Percentiles rank a stretch among this genome's conserved stretches.
Conservation (phyloP, 495 filamentous ascomycete genomes). For the Polyplosphaeria fusca region DNA sequence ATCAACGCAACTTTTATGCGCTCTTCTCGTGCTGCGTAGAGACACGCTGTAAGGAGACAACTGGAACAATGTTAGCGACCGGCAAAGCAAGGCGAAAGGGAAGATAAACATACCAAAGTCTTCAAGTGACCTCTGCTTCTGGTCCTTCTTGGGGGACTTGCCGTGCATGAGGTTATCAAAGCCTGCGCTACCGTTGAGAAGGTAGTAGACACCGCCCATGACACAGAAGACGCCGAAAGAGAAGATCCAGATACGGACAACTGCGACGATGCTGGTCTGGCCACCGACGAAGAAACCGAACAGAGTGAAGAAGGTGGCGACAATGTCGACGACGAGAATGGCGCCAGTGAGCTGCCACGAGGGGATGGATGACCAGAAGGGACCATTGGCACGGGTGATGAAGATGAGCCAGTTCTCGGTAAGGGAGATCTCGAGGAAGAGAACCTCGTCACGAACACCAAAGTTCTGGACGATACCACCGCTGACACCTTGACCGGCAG, state of each 20-base stretch:
- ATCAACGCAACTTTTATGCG: constrained; percentile 45
- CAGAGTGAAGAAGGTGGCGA: constrained; percentile 78
- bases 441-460: constrained; percentile 73
- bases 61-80: constrained; percentile 44
- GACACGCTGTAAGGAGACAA: constrained; percentile 79
- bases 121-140: constrained; percentile 73
- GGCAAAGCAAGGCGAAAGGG: neutral
- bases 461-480: constrained; percentile 86
- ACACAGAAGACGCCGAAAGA: constrained; percentile 82
- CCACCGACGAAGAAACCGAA: constrained; percentile 74
- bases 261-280: constrained; percentile 68
- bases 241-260: constrained; percentile 86
- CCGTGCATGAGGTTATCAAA: constrained; percentile 94
- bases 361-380: constrained; percentile 80
- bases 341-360: constrained; percentile 77
- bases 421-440: constrained; percentile 87
- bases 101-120: constrained; percentile 68
- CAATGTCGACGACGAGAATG: constrained; percentile 73
- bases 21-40: constrained; percentile 80
- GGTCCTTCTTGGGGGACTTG: constrained; percentile 70
- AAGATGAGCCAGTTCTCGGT: constrained; percentile 97
- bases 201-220: constrained; percentile 64
- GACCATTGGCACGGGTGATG: constrained; percentile 84
- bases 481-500: constrained; percentile 40
- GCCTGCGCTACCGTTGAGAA: constrained; percentile 68